A percentile compares a stretch with the other conserved stretches of the same genome.
Evolutionary conservation across 2,329 filamentous ascomycete genomes (phyloP).

Genomic region (Colletotrichum filicis): DNA sequence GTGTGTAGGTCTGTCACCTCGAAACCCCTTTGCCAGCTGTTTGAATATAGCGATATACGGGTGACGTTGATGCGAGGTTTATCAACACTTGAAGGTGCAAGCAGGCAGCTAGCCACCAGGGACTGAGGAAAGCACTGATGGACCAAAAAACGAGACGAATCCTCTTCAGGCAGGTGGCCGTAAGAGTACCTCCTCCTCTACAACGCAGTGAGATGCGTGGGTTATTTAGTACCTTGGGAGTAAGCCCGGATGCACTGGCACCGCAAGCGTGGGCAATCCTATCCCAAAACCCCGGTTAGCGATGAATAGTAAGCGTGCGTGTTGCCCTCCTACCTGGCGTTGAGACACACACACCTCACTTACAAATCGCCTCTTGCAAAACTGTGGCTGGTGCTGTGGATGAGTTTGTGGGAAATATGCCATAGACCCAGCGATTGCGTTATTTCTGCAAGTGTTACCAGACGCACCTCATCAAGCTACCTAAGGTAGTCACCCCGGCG

Average conservation of each 20-base stretch:
- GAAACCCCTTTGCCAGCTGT: not conserved
- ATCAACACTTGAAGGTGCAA: not conserved
- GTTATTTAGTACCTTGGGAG: not conserved
- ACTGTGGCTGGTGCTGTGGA: not conserved
- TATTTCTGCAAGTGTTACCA: constrained; percentile 11
- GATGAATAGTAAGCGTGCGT: too few relatives aligned
- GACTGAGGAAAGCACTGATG: not conserved
- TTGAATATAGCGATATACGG: not conserved
- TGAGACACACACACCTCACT: not conserved
- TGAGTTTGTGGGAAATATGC: constrained; percentile 2
- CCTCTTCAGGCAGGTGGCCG: constrained; percentile 18
- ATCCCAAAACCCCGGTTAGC: too few relatives aligned
- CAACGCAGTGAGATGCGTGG: not conserved
- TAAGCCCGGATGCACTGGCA: constrained; percentile 14
- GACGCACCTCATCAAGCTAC: not conserved
- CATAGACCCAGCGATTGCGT: constrained; percentile 29
- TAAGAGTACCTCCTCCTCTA: not conserved
- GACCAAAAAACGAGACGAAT: not conserved
- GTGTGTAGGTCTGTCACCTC: not conserved
- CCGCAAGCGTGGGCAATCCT: too few relatives aligned
- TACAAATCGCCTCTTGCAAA: not conserved
- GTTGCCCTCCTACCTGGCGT: too few relatives aligned
- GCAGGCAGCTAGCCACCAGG: not conserved
- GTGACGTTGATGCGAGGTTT: not conserved
- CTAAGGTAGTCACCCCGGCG: not conserved